Conservation (phyloP, 1,284 basidiomycete genomes). For the Marasmius oreades region DNA sequence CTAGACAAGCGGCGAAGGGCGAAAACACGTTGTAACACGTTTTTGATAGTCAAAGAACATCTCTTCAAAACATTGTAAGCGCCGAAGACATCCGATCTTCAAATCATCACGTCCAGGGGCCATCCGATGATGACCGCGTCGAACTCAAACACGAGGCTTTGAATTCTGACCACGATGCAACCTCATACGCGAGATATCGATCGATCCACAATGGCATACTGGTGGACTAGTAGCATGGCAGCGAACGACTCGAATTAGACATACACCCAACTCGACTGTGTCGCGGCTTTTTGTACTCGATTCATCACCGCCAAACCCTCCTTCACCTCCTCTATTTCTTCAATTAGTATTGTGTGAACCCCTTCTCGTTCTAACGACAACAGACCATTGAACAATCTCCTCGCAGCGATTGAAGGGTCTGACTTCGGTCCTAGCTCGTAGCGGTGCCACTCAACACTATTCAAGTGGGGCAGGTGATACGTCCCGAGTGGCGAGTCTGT, state of each 20-base stretch:
- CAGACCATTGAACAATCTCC: slow-evolving; percentile 85
- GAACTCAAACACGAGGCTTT: neutral
- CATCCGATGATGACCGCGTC: neutral
- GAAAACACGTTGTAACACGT: neutral
- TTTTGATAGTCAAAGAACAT: neutral
- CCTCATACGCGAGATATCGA: neutral
- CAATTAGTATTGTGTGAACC: slow-evolving; percentile 85
- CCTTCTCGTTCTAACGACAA: slow-evolving; percentile 74
- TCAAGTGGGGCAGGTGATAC: slow-evolving; percentile 28
- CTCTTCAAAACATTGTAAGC: neutral
- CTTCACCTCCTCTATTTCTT: slow-evolving; percentile 78
- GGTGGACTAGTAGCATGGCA: neutral
- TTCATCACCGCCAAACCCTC: slow-evolving; percentile 98
- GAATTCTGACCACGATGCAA: neutral
- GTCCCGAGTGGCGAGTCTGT: slow-evolving; percentile 57
- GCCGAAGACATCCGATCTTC: neutral
- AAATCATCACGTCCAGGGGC: neutral
- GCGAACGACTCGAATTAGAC: too few species aligned
- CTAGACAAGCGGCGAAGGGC: neutral
- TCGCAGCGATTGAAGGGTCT: slow-evolving; percentile 71
- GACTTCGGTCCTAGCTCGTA: slow-evolving; percentile 60
- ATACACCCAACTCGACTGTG: slow-evolving; percentile 51
- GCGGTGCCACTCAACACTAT: slow-evolving; percentile 47
- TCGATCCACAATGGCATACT: neutral
- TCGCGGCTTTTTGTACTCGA: slow-evolving; percentile 91